Evolutionary conservation across 2,329 filamentous ascomycete species (phyloP).

Genomic region (Fusarium verrucosum): DNA sequence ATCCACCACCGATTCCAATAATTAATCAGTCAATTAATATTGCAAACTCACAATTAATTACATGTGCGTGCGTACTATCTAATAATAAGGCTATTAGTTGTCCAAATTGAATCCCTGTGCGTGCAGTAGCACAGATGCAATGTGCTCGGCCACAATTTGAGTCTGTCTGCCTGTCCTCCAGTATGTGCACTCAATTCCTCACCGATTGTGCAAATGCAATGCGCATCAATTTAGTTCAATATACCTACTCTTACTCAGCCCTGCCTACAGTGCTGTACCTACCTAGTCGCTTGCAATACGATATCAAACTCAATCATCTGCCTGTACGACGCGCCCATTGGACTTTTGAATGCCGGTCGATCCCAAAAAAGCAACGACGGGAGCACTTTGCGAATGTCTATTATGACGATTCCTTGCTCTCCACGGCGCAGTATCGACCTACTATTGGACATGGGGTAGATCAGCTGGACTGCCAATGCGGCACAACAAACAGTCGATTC

Average conservation of each 20-base stretch:
- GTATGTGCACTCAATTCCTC: slow-evolving; percentile 2
- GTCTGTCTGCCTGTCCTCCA: too few relatives aligned
- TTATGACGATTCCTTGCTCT: slow-evolving; percentile 33
- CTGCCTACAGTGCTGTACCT: too few relatives aligned
- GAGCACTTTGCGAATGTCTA: slow-evolving; percentile 26
- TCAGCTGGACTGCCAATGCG: slow-evolving; percentile 34
- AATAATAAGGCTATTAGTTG: not conserved
- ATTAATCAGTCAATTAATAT: slow-evolving; percentile 30
- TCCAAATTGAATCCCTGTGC: slow-evolving; percentile 10
- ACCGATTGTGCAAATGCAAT: slow-evolving; percentile 22
- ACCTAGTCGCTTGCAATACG: not conserved
- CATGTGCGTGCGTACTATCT: not conserved
- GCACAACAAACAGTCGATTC: slow-evolving; percentile 13
- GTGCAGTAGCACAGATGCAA: slow-evolving; percentile 31
- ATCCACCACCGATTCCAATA: slow-evolving; percentile 17
- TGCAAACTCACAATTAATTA: slow-evolving; percentile 28
- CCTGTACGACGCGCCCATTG: slow-evolving; percentile 27
- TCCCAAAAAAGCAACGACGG: slow-evolving; percentile 29
- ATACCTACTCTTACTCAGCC: slow-evolving; percentile 4
- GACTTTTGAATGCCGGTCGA: slow-evolving; percentile 19
- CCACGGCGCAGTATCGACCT: slow-evolving; percentile 14
- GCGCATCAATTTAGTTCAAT: slow-evolving; percentile 20
- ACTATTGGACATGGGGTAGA: slow-evolving; percentile 23
- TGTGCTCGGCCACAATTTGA: slow-evolving; percentile 26
- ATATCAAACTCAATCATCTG: slow-evolving; percentile 20